Percentiles rank a stretch among this genome's conserved stretches.
These are phyloP conservation scores for Phytophthora cajani DNA, from an alignment of 352 stramenopile species.

Conservation along the genomic window DNA sequence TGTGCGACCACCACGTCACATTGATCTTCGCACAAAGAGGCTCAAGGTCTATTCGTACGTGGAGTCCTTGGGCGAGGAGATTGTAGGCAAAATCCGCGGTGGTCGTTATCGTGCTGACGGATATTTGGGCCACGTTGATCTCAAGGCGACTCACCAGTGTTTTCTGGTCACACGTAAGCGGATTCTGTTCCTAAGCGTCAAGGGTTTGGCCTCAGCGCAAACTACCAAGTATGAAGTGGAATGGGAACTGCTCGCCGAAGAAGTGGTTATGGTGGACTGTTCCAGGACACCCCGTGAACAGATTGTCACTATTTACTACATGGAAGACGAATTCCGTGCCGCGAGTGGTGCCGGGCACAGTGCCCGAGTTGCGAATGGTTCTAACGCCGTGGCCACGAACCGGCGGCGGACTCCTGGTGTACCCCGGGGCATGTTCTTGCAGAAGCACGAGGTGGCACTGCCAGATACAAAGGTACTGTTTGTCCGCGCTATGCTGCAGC, in stretches of 20 bases:
- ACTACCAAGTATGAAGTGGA: constrained; percentile 77
- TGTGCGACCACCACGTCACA: constrained; percentile 78
- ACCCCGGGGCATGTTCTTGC: constrained; percentile 72
- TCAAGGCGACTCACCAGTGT: constrained; percentile 76
- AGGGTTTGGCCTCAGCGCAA: constrained; percentile 39
- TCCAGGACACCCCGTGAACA: constrained; percentile 40
- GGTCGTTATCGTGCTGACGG: constrained; percentile 80
- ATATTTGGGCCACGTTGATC: constrained; percentile 83
- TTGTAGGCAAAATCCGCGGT: constrained; percentile 81
- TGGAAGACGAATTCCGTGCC: constrained; percentile 70
- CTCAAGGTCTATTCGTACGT: constrained; percentile 90
- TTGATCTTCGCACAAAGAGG: constrained; percentile 78
- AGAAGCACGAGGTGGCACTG: constrained; percentile 77
- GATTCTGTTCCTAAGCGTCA: constrained; percentile 81
- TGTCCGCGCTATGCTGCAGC: constrained; percentile 86
- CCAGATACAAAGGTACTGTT: constrained; percentile 83
- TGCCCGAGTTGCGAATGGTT: constrained; percentile 18
- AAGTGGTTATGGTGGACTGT: constrained; percentile 84
- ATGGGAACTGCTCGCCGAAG: constrained; percentile 82
- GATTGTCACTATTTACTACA: constrained; percentile 68
- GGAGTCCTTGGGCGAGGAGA: constrained; percentile 87
- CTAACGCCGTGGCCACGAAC: constrained; percentile 32
- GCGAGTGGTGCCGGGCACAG: constrained; percentile 34
- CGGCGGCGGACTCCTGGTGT: constrained; percentile 44
- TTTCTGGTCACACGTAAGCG: constrained; percentile 86